Base-by-base conservation (phyloP, 31 red algal genomes). In the Porphyra umbilicalis region DNA sequence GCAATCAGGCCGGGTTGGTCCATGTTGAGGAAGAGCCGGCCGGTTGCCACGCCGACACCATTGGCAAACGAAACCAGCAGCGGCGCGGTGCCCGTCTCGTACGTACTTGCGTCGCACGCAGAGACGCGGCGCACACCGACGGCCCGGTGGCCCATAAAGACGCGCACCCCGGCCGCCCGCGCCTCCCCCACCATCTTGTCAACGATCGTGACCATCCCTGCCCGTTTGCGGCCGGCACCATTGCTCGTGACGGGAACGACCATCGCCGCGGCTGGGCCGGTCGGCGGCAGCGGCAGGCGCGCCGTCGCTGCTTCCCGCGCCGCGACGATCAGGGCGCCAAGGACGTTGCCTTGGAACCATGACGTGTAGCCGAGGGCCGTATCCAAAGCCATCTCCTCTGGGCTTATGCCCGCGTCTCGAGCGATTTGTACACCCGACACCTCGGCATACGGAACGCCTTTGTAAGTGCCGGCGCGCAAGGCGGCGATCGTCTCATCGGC, bases 401-500 rank as follows among this genome's bases (percentile, higher is more conserved):
- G 8, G 10, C 74, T 83, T 20, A 88, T 78, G 42, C 86, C 86
- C 78, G 82, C 80, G 33, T 38, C 75, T 8, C 77, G 36, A 20
- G 80, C 86, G 20, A 76, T 76, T 77, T 88, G 86, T 35, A 35
- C 40, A 30, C 82, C 0, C 7, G 75, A 83, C 2, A 88, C 33
- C 79, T 88, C 80, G 33, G 40, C 34, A 40, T 88, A 88, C 35
- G 86, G 67, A 25, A 88, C 76, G 18, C 80, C 68, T 33, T 32
- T 75, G 67, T 83, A 88, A 18, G 46, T 33, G 8, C 86, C 86
- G 35, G 36, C 39, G 10, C 35, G 42, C 46, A 83, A 40, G 6
- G 86, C 36, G 2, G 33, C 67, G 33, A 88, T 82, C 31, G 83
- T 83, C 33, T 88, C 86, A 44, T 88, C 86, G 0, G 80, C 86